Conservation (phyloP, 345 rosid genomes). For the Raphanus sativus region DNA sequence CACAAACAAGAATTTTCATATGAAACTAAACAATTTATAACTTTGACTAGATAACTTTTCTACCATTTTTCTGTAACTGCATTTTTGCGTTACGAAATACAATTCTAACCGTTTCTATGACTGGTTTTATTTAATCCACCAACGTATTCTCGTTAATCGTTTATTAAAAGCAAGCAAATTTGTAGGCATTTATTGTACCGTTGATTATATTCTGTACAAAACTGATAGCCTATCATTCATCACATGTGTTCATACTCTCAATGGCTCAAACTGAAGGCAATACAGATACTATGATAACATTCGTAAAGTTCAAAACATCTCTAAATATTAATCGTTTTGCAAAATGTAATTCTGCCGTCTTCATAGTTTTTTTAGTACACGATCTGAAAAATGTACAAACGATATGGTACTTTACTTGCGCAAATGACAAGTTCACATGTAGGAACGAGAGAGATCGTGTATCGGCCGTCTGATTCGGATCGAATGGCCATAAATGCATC, state of each 20-base stretch:
- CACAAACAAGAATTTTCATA: background rate
- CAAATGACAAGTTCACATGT: slow-evolving; percentile 38
- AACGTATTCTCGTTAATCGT: background rate
- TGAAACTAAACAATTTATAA: background rate
- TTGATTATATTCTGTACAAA: background rate
- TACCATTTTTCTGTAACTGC: background rate
- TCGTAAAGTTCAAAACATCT: background rate
- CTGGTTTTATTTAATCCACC: background rate
- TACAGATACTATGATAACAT: background rate
- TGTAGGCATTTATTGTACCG: background rate
- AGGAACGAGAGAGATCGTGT: slow-evolving; percentile 20
- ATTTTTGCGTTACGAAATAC: background rate
- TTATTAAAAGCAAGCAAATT: background rate
- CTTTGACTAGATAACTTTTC: background rate
- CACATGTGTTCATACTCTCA: background rate
- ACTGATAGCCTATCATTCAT: background rate
- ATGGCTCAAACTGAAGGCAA: background rate
- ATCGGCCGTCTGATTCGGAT: slow-evolving; percentile 29
- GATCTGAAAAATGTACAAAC: slow-evolving; percentile 3
- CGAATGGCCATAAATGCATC: slow-evolving; percentile 33
- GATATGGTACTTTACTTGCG: slow-evolving; percentile 16
- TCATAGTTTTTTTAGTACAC: background rate
- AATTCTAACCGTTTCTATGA: background rate
- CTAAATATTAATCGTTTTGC: background rate
- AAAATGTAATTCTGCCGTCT: background rate